Evolutionary conservation across 129 eudicot genomes (phyloP), one percentile per base, ranked within the genome.

Genomic region (Oenanthe sinensis): DNA sequence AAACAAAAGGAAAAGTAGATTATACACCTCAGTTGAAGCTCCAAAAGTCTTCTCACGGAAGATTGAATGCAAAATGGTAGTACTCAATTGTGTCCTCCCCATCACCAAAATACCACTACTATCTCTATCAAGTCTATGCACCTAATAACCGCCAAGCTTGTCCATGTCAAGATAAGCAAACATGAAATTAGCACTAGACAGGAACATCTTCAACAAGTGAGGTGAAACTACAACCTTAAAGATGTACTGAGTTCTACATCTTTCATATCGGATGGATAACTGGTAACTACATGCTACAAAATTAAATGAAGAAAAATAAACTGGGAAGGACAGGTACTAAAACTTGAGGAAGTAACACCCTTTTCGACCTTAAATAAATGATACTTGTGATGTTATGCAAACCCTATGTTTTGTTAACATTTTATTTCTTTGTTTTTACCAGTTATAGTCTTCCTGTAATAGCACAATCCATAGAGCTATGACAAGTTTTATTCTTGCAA

Each of bases 91-190:
- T 79, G 99, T 87, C 86, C 99, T 92, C 37, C 99, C 99, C 90
- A 96, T 86, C 39, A 96, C 96, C 89, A 96, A 86, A 77, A 96
- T 83, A 50, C 99, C 99, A 82, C 99, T 90, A 81, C 99, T 90
- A 88, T 96, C 99, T 87, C 96, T 89, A 84, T 96, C 99, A 82
- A 96, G 97, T 82, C 99, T 90, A 86, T 96, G 99, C 83, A 96
- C 99, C 99, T 96, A 85, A 75, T 54, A 83, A 79, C 80, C 77
- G 42, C 80, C 65, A 85, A 86, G 80, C 88, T 87, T 83, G 85
- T 81, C 82, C 76, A 77, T 75, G 47, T 65, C 82, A 88, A 86
- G 79, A 78, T 76, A 77, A 58, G 79, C 40, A 78, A 14, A 78
- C 39, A 85, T 71, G 84, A 79, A 43, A 87, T 79, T 54, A 76